Base-by-base conservation (phyloP, 1,284 basidiomycete genomes). In the Rhizoctonia solani region DNA sequence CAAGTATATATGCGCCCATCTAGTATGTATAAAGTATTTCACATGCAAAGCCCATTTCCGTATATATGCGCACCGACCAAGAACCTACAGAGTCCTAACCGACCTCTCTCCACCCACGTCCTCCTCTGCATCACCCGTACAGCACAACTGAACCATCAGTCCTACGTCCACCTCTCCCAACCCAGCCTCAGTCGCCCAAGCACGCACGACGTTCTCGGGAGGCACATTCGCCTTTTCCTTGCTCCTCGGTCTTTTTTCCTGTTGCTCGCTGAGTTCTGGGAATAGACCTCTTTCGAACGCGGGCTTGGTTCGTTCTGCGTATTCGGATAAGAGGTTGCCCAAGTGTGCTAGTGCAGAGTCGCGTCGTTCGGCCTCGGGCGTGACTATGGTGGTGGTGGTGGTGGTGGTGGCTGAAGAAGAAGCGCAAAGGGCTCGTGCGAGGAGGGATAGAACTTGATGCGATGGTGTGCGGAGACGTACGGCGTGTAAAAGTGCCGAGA, bases 21-120 rank as follows among this genome's bases (percentile, higher is more conserved):
- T 8, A 39, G 16, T 39, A 39, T 39, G 16, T 8, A 39, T 16
- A 39, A 39, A 39, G 37, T 39, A 8, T 39, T 39, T 8, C 37
- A 8, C 37, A 39, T 39, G 16, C 16, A 8, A 8, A 39, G 8
- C 37, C 37, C 37, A 8, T 16, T n/a, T n/a, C n/a, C n/a, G n/a
- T n/a, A n/a, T n/a, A n/a, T n/a, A n/a, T n/a, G n/a, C n/a, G n/a
- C n/a, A n/a, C n/a, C n/a, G n/a, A n/a, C n/a, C n/a, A n/a, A n/a
- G n/a, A 16, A 39, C n/a, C 66, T 49, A 69, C 63, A 69, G 52
- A 9, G 32, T 66, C 42, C 65, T 14, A 4, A 69, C 68, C 4
- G 67, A 68, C 39, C 67, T 50, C 49, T 63, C 56, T 6, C 34
- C 67, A n/a, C n/a, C n/a, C 25, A n/a, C 29, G 23, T 67, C 66